phyloP scores from a whole-genome alignment of 2,329 filamentous ascomycete genomes.

The Ceratocystis cubensis region DNA sequence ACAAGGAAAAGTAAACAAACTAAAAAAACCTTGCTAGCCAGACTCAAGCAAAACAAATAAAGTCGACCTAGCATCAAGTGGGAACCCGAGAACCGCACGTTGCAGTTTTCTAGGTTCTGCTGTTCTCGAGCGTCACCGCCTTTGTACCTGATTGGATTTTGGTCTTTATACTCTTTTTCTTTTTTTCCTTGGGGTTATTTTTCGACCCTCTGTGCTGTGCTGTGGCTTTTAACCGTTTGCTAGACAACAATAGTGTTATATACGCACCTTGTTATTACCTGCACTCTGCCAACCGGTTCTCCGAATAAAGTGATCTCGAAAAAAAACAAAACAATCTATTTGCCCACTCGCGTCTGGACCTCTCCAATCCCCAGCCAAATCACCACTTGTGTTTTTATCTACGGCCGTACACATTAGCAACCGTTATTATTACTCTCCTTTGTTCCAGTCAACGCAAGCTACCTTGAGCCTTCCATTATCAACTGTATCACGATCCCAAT shows the following conservation, averaged over 20 bases:
- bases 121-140: conserved; percentile 17
- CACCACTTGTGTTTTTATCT: not conserved
- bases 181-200: conserved; percentile 5
- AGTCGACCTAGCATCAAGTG: conserved; percentile 11
- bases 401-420: not conserved
- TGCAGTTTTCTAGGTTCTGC: conserved; percentile 3
- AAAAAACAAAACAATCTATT: not conserved
- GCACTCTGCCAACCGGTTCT: not conserved
- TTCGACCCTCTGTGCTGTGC: conserved; percentile 1
- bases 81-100: conserved; percentile 7
- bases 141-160: conserved; percentile 21
- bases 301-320: not conserved
- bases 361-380: not conserved
- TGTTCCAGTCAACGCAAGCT: not conserved
- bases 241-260: not conserved
- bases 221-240: not conserved
- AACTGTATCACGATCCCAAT: not conserved
- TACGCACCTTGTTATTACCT: conserved; percentile 3
- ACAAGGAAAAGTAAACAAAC: conserved; percentile 8
- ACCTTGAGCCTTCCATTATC: not conserved
- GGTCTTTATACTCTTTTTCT: conserved; percentile 12
- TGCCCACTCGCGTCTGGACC: not conserved
- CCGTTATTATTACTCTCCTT: not conserved
- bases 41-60: conserved; percentile 2
- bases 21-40: not conserved